phyloP scores from a whole-genome alignment of 2,329 filamentous ascomycete species.

The Didymosphaeria variabile region DNA sequence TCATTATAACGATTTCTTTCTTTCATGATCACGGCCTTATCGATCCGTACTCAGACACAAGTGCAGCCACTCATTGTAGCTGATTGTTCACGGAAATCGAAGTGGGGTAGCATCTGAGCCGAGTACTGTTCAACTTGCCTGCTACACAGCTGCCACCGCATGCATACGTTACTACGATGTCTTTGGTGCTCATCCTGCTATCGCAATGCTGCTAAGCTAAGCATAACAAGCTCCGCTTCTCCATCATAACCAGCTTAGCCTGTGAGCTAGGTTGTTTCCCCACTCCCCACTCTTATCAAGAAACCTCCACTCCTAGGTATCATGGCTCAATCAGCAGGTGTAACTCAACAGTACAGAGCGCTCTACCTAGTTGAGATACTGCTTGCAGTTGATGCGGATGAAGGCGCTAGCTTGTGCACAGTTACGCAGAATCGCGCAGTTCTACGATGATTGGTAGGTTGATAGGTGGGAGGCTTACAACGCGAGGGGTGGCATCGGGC shows the following conservation, averaged over 20 bases:
- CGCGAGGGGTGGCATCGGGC: background rate
- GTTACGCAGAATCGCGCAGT: background rate
- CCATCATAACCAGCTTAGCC: background rate
- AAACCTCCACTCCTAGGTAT: background rate
- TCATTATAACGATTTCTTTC: background rate
- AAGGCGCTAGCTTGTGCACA: background rate
- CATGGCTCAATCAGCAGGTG: background rate
- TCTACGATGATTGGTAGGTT: background rate
- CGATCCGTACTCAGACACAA: background rate
- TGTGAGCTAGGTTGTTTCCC: background rate
- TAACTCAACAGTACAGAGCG: background rate
- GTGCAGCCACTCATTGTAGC: background rate
- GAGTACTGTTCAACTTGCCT: background rate
- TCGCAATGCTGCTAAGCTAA: background rate
- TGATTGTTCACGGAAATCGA: too few species aligned
- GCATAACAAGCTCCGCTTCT: background rate
- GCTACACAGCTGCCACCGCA: background rate
- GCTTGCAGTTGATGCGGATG: background rate
- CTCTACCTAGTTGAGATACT: background rate
- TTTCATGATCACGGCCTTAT: background rate
- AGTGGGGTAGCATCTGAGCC: background rate
- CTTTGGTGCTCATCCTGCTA: background rate
- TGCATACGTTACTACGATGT: background rate
- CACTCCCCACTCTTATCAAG: conserved; percentile 10
- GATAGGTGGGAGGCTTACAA: background rate